phyloP scores from a whole-genome alignment of 1,139 yeast genomes.

The Pichia sp. region DNA sequence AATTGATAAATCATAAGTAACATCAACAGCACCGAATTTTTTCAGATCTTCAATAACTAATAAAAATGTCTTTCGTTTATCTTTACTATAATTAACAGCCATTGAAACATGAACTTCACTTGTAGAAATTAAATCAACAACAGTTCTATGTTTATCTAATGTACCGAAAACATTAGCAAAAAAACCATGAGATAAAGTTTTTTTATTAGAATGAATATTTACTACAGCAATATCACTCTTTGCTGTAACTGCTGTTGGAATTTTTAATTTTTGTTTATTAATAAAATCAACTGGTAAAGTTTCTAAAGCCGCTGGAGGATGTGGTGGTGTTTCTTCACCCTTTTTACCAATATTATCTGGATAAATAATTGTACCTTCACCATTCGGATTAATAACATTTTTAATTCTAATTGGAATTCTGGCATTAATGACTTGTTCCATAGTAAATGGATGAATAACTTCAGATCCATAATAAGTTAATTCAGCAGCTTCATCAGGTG shows the following conservation, averaged over 20 bases:
- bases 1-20: slow-evolving; percentile 81
- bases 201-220: slow-evolving; percentile 89
- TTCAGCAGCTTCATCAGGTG: slow-evolving; percentile 98
- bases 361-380: slow-evolving; percentile 86
- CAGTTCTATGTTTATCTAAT: slow-evolving; percentile 75
- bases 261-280: slow-evolving; percentile 45
- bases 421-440: slow-evolving; percentile 97
- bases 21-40: slow-evolving; percentile 81
- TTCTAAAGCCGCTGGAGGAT: slow-evolving; percentile 78
- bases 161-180: slow-evolving; percentile 85
- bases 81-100: slow-evolving; percentile 85
- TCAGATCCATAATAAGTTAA: slow-evolving; percentile 95
- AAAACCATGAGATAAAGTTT: slow-evolving; percentile 90
- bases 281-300: slow-evolving; percentile 45
- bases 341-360: slow-evolving; percentile 82
- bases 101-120: slow-evolving; percentile 97
- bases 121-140: slow-evolving; percentile 92
- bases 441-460: slow-evolving; percentile 96
- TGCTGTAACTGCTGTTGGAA: slow-evolving; percentile 96
- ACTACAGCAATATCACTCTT: slow-evolving; percentile 88
- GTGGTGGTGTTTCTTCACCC: slow-evolving; percentile 90
- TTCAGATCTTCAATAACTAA: slow-evolving; percentile 73
- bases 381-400: slow-evolving; percentile 87
- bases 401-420: slow-evolving; percentile 94
- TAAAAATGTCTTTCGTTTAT: slow-evolving; percentile 45